Conservation (phyloP, 768 basidiomycete species). For the Termitomyces eurrhizus region DNA sequence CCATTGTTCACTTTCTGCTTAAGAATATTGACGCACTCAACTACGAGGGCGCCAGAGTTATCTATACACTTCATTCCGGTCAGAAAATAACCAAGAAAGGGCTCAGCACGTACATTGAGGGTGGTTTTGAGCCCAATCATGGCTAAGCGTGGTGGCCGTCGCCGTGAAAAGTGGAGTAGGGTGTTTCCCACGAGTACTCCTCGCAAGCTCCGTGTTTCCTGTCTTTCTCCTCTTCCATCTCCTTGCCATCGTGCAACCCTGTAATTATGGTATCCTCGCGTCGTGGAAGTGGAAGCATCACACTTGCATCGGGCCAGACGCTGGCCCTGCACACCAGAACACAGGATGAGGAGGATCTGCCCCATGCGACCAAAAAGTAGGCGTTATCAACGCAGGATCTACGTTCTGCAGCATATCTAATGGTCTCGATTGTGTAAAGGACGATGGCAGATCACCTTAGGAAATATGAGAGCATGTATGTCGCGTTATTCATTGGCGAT, state of each 20-base stretch:
- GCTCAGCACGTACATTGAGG: slow-evolving; percentile 72
- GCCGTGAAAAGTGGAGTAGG: slow-evolving; percentile 10
- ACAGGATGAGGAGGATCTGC: slow-evolving; percentile 82
- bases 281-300: slow-evolving; percentile 73
- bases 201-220: neutral
- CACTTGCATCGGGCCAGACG: slow-evolving; percentile 70
- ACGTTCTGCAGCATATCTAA: slow-evolving; percentile 1
- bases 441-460: slow-evolving; percentile 93
- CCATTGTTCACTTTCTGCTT: slow-evolving; percentile 97
- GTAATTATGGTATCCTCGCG: slow-evolving; percentile 61
- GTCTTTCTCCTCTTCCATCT: slow-evolving; percentile 7
- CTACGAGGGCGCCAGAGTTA: slow-evolving; percentile 91
- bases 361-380: slow-evolving; percentile 92
- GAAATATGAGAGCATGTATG: slow-evolving; percentile 84
- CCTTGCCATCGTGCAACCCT: slow-evolving; percentile 2
- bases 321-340: slow-evolving; percentile 87
- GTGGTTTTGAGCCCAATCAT: slow-evolving; percentile 97
- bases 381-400: slow-evolving; percentile 18
- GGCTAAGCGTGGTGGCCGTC: slow-evolving; percentile 4
- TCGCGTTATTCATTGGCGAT: slow-evolving; percentile 18
- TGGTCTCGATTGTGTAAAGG: slow-evolving; percentile 34
- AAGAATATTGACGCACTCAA: slow-evolving; percentile 94
- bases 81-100: neutral
- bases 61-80: slow-evolving; percentile 73
- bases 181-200: slow-evolving; percentile 18